Percentiles rank a stretch among this genome's conserved stretches.
Evolutionary conservation across 1,284 basidiomycete species (phyloP).

Genomic region (Cryptococcus hybrid): DNA sequence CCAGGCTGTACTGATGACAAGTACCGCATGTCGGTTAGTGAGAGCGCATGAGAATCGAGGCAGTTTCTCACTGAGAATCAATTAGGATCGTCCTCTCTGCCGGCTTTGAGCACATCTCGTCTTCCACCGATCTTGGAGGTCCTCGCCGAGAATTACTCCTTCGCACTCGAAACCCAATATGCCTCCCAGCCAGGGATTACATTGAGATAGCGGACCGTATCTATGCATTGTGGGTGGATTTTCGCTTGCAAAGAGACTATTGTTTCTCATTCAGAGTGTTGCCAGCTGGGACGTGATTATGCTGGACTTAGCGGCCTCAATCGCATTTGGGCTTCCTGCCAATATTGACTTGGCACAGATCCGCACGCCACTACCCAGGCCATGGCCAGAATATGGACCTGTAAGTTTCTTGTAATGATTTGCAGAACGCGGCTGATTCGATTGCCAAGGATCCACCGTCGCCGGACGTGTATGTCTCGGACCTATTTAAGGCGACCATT

Average conservation of each 20-base stretch:
- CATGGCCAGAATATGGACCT: constrained; percentile 12
- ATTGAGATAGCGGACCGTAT: constrained; percentile 19
- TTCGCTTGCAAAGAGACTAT: background rate
- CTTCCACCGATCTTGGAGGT: background rate
- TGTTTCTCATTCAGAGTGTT: background rate
- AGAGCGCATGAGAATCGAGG: background rate
- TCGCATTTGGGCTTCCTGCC: constrained; percentile 8
- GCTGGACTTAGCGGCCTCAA: constrained; percentile 9
- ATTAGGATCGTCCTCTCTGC: constrained; percentile 8
- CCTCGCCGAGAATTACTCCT: background rate
- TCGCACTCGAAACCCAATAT: background rate
- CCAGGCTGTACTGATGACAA: constrained; percentile 7
- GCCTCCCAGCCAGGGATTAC: background rate
- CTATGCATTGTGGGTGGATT: constrained; percentile 17
- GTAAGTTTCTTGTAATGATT: constrained; percentile 2
- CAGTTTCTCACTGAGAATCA: background rate
- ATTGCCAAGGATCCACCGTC: background rate
- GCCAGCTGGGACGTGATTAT: constrained; percentile 19
- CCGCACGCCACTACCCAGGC: constrained; percentile 14
- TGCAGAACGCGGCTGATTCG: background rate
- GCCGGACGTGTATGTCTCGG: constrained; percentile 6
- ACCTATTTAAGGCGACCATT: background rate
- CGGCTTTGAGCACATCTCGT: constrained; percentile 11
- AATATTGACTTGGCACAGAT: constrained; percentile 7
- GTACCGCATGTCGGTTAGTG: constrained; percentile 6